phyloP scores from a whole-genome alignment of 352 stramenopile species.

The Hyaloperonospora brassicae region DNA sequence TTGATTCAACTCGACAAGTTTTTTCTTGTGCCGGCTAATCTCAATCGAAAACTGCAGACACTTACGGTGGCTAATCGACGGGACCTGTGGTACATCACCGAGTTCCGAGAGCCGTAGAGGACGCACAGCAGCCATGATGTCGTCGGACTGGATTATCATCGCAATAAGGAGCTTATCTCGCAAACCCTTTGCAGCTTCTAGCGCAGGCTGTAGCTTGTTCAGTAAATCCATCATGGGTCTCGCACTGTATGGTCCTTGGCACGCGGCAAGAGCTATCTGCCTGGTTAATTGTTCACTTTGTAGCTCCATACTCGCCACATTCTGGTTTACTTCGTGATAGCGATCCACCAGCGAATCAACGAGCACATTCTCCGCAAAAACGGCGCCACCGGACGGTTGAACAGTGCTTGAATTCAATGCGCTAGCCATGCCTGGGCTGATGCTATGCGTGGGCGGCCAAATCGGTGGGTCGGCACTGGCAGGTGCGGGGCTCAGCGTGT shows the following conservation, averaged over 20 bases:
- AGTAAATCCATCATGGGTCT: slow-evolving; percentile 21
- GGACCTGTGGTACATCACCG: slow-evolving; percentile 52
- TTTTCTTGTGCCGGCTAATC: slow-evolving; percentile 36
- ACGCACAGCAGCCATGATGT: slow-evolving; percentile 51
- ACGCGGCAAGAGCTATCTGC: slow-evolving; percentile 40
- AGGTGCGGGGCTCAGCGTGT: slow-evolving; percentile 7
- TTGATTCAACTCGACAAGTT: slow-evolving; percentile 30
- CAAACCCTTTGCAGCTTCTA: slow-evolving; percentile 23
- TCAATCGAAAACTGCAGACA: slow-evolving; percentile 44
- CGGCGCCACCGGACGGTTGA: slow-evolving; percentile 17
- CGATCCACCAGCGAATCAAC: slow-evolving; percentile 49
- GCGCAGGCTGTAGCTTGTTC: slow-evolving; percentile 22
- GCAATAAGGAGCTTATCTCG: slow-evolving; percentile 39
- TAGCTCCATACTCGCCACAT: slow-evolving; percentile 38
- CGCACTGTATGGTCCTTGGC: slow-evolving; percentile 34
- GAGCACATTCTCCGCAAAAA: slow-evolving; percentile 37
- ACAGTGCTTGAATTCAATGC: slow-evolving; percentile 15
- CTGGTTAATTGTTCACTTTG: slow-evolving; percentile 31
- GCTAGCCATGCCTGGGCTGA: slow-evolving; percentile 20
- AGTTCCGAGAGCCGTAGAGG: slow-evolving; percentile 42
- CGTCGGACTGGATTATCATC: slow-evolving; percentile 45
- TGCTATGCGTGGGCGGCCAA: slow-evolving; percentile 22
- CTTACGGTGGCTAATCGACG: slow-evolving; percentile 43
- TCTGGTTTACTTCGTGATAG: slow-evolving; percentile 40
- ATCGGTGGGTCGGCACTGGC: slow-evolving; percentile 9